Evolutionary conservation across 495 filamentous ascomycete genomes (phyloP), one percentile per base, ranked within the genome.

Genomic region (Chaetomidium leptoderma): DNA sequence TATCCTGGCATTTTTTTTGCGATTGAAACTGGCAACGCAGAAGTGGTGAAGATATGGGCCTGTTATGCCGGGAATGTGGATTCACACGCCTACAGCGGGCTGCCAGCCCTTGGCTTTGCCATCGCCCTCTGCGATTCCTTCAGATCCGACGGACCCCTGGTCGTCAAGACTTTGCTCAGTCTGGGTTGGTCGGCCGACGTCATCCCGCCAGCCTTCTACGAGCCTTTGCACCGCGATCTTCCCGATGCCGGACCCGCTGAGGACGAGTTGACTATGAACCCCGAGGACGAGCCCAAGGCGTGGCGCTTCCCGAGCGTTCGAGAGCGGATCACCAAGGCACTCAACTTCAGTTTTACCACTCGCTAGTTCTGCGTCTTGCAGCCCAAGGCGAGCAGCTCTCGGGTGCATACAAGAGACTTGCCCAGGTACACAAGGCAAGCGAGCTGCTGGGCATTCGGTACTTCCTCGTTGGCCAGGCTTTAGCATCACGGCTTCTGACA

Each of bases 401-500:
- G 0, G 52, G 39, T 27, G 52, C 52, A 4, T 24, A 14, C 21
- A 43, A 45, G 24, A 9, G 23, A 10, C 14, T 55, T 24, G 39
- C 40, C 9, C 24, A 24, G 17, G 32, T 35, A 5, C 52, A 55
- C 21, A 44, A 23, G 17, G 39, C 52, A 3, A 45, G n/a, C 7
- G 39, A 23, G 9, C 32, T 44, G 10, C 32, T 55, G 17, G 52
- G 39, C 11, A 33, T 55, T 16, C 17, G 43, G 6, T 35, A 55
- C 10, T 55, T 55, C 6, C 52, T 55, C 14, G 40, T 55, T 11
- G 39, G 39, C 7, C 52, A 44, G 21, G 10, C 40, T 7, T n/a
- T 35, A 16, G 52, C 52, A 32, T 55, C 27, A 16, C 16, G 32
- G 4, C 37, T 32, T 11, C n/a, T 45, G 39, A 45, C 27, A 1